A percentile compares a stretch with the other conserved stretches of the same genome.
phyloP scores from a whole-genome alignment of 2,329 filamentous ascomycete species.

The Phoma sp. region DNA sequence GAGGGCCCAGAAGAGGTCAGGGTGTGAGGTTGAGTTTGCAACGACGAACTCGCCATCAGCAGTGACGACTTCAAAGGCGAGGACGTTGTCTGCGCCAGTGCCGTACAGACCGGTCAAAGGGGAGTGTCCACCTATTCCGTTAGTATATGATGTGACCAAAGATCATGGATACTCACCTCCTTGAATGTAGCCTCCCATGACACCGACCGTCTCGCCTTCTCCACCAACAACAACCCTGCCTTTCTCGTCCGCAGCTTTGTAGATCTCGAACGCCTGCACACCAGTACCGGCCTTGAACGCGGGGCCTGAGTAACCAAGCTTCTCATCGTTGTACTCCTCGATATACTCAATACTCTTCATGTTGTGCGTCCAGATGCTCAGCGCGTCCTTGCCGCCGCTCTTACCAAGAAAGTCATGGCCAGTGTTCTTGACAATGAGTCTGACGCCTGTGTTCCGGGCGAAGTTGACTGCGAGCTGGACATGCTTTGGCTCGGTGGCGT shows the following conservation, averaged over 20 bases:
- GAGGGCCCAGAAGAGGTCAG: conserved; percentile 48
- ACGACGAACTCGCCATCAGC: conserved; percentile 41
- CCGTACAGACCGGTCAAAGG: conserved; percentile 58
- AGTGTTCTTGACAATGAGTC: conserved; percentile 46
- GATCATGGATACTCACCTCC: conserved; percentile 48
- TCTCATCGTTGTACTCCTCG: conserved; percentile 41
- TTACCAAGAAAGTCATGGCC: conserved; percentile 49
- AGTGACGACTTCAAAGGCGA: conserved; percentile 44
- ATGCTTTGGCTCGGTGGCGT: conserved; percentile 46
- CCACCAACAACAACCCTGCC: conserved; percentile 62
- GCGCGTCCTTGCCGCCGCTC: conserved; percentile 42
- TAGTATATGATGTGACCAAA: background rate
- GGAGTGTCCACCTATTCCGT: conserved; percentile 55
- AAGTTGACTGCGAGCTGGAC: conserved; percentile 48
- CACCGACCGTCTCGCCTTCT: conserved; percentile 59
- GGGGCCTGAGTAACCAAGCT: conserved; percentile 51
- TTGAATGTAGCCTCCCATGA: conserved; percentile 53
- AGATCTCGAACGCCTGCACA: conserved; percentile 62
- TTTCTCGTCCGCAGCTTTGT: conserved; percentile 57
- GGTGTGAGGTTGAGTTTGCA: conserved; percentile 39
- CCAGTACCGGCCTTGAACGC: conserved; percentile 65
- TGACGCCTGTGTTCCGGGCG: conserved; percentile 42
- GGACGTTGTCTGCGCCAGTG: conserved; percentile 47
- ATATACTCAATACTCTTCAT: conserved; percentile 47
- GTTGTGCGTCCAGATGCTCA: conserved; percentile 49